These are phyloP conservation scores for Boeremia lycopersici DNA, from an alignment of 2,329 filamentous ascomycete species.

Conservation along the genomic window DNA sequence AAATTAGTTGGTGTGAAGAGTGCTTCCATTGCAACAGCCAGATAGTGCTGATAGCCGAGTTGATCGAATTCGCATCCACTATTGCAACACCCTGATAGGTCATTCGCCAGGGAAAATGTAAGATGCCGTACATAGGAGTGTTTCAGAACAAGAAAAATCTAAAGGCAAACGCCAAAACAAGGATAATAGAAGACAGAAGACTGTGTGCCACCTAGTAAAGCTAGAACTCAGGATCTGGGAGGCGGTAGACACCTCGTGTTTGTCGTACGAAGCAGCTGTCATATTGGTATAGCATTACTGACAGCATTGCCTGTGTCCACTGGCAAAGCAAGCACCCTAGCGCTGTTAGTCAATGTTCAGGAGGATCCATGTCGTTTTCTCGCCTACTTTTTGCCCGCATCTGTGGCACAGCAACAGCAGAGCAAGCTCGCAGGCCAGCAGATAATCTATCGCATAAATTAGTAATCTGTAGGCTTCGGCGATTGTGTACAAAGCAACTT, in stretches of 20 bases:
- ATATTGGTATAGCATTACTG: slow-evolving; percentile 54
- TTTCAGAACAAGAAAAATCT: neutral
- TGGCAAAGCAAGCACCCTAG: slow-evolving; percentile 58
- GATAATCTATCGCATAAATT: slow-evolving; percentile 48
- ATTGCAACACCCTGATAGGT: neutral
- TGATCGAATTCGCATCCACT: neutral
- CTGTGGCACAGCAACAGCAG: slow-evolving; percentile 62
- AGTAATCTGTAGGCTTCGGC: slow-evolving; percentile 12
- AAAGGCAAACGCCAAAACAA: neutral
- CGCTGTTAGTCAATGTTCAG: slow-evolving; percentile 21
- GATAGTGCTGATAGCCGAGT: no score
- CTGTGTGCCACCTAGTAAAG: neutral
- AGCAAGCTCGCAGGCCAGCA: slow-evolving; percentile 63
- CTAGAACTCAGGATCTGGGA: neutral
- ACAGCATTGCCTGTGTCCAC: slow-evolving; percentile 59
- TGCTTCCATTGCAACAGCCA: neutral
- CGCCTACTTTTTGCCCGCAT: slow-evolving; percentile 60
- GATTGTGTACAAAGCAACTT: slow-evolving; percentile 29
- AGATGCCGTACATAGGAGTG: neutral
- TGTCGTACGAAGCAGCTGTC: slow-evolving; percentile 30
- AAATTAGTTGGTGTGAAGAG: neutral
- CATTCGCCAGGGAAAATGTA: neutral
- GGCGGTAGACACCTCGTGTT: neutral
- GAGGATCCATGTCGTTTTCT: neutral
- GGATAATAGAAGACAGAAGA: neutral